Base-by-base conservation (phyloP, 2,329 filamentous ascomycete genomes). In the Annulohypoxylon truncatum region DNA sequence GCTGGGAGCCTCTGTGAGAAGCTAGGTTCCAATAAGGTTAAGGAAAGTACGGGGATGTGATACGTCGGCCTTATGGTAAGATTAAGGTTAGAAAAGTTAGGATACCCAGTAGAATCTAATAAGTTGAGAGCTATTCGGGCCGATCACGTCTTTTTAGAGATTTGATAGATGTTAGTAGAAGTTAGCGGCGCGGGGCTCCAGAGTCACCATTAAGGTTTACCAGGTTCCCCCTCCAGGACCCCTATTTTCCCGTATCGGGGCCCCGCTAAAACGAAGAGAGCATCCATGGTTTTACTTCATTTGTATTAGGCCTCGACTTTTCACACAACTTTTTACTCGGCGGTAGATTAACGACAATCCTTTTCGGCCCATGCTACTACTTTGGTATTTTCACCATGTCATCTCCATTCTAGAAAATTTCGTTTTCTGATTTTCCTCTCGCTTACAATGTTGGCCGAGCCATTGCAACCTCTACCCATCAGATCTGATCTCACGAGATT, bases 321-420 rank as follows among this genome's bases (percentile, higher is more conserved):
- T 47, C 31, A 38, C 13, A 22, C 9, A 9, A 53, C 26, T 42
- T 18, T 15, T 38, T 38, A 35, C 31, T 61, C 40, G 57, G 47
- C 29, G 44, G 38, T 22, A 47, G n/a, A 15, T 51, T 26, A 20
- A 15, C 35, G 15, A 29, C 20, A 31, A 40, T 52, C 28, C 61
- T 28, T 31, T 46, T 64, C 61, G 51, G 47, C 38, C 54, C 42
- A 47, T 63, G 59, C 63, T 50, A 42, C 60, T 60, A 8, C 54
- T 64, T 53, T 47, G 50, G 48, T 9, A 6, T 28, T 59, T 55
- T 20, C 31, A 22, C 47, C 54, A 28, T 58, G 22, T 28, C 35
- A 58, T 60, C 20, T 18, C 40, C 31, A 52, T 67, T 67, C 64
- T 67, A 64, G 64, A 67, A 67, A 26, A 42, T 18, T 67, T 67